Base-by-base conservation (phyloP, 129 eudicot genomes). In the Centaurea solstitialis region DNA sequence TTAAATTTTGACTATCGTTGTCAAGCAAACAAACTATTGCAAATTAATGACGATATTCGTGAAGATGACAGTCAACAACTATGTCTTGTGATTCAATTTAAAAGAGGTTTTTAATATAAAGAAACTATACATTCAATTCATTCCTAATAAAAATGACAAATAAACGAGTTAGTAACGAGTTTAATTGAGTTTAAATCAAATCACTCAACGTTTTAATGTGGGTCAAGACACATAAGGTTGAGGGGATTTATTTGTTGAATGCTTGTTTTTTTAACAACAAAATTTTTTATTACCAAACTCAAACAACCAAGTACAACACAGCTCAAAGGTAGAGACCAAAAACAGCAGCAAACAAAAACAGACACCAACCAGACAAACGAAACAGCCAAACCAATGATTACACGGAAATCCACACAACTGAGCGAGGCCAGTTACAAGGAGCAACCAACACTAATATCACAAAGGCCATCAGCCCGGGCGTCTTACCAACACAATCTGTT, bases 21-120 rank as follows among this genome's bases (percentile, higher is more conserved):
- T 70, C 74, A 35, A 70, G 20, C 7, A 70, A 37, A 37, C 22
- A 33, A 9, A 47, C 26, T 70, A 37, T 18, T 70, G 37, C 26
- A 64, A 64, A 64, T 64, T 17, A 35, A 37, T 70, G 74, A 70
- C 74, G 74, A 37, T 3, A 7, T 64, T 9, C 26, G 37, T 70
- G 74, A 70, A 17, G 47, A 70, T 70, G 74, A 70, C 53, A 39
- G 50, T 37, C 43, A 70, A 70, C 50, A 37, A 70, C 53, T 18
- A 70, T 57, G 65, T 57, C 26, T 15, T 39, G 24, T 70, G 13
- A 70, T 26, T 53, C 8, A 53, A 53, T 18, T 53, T 15, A 4
- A 10, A 53, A 53, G 21, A 53, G 62, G 3, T 53, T 47, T 45
- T 47, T 53, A 15, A 17, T 10, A 33, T 9, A 50, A 2, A 13